Base-by-base conservation (phyloP, 2,329 filamentous ascomycete genomes). In the Cercospora berteroae region DNA sequence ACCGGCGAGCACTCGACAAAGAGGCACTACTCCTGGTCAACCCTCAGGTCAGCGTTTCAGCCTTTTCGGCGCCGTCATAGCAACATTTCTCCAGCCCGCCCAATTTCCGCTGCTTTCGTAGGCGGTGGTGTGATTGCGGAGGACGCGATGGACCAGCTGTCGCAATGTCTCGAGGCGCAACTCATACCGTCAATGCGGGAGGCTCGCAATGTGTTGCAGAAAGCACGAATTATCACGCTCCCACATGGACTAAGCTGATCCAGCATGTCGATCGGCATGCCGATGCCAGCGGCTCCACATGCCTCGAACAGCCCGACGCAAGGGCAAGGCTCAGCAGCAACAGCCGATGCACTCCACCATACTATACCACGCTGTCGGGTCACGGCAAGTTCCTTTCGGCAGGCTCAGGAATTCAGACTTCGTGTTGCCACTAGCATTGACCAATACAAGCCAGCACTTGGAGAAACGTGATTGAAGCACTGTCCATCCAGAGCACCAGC, bases 301-400 rank as follows among this genome's bases (percentile, higher is more conserved):
- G 23, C 60, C 60, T 50, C 60, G 20, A 36, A 25, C 50, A 29
- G 31, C 48, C 60, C 60, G 48, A 63, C 29, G 60, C 60, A 63
- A 63, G 60, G 60, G 20, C 5, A 1, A 31, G 5, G 33, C 60
- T 20, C 18, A 23, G 31, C 16, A 2, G 18, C 27, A 20, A 20
- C n/a, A 7, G 20, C 42, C 18, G 18, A 42, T 55, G 44, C 60
- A 56, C 60, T 56, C 60, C 60, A 48, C 60, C 36, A 29, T 57
- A 36, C 31, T 13, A 25, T 27, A 1, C 60, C 60, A 39, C 4
- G 16, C 1, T 29, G 1, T 27, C 50, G 31, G 48, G 18, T 8
- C 29, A 23, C 13, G 48, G 60, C 18, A 39, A 12, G 20, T 13
- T 29, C 60, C 16, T 5, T 56, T 18, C 16, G 33, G 48, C 31